Conservation (phyloP, 176 grass and related monocot species). For the Pontederia crassipes region DNA sequence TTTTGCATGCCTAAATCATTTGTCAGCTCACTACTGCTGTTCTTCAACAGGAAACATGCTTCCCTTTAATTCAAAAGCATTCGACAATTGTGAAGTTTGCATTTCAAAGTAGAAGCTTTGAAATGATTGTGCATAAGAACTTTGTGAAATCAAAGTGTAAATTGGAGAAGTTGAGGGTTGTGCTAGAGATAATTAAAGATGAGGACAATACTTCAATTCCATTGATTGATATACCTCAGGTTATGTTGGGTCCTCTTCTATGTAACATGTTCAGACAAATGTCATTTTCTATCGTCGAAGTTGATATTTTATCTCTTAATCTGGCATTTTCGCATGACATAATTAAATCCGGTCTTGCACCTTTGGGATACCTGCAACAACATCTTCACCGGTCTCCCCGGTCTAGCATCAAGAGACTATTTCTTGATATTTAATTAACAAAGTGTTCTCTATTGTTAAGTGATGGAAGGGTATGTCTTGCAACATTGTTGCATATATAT, state of each 20-base stretch:
- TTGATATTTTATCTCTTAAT: conserved; percentile 71
- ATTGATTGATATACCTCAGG: conserved; percentile 62
- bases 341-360: conserved; percentile 50
- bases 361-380: conserved; percentile 50
- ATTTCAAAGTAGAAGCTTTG: no score
- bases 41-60: no score
- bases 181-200: no score
- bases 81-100: no score
- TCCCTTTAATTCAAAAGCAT: no score
- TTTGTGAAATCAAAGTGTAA: no score
- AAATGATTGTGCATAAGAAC: no score
- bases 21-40: no score
- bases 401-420: conserved; percentile 26
- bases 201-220: conserved; percentile 48
- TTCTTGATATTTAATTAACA: conserved; percentile 47
- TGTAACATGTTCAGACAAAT: conserved; percentile 22
- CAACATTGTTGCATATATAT: not conserved
- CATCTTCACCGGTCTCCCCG: conserved; percentile 20
- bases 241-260: conserved; percentile 44
- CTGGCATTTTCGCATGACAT: conserved; percentile 80
- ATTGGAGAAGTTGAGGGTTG: no score
- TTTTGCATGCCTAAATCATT: no score
- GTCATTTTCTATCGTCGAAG: conserved; percentile 35
- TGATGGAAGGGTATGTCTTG: conserved; percentile 88
- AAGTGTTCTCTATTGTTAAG: conserved; percentile 86